These are phyloP conservation scores for Kwoniella dendrophila DNA, from an alignment of 768 basidiomycete species.

Conservation along the genomic window DNA sequence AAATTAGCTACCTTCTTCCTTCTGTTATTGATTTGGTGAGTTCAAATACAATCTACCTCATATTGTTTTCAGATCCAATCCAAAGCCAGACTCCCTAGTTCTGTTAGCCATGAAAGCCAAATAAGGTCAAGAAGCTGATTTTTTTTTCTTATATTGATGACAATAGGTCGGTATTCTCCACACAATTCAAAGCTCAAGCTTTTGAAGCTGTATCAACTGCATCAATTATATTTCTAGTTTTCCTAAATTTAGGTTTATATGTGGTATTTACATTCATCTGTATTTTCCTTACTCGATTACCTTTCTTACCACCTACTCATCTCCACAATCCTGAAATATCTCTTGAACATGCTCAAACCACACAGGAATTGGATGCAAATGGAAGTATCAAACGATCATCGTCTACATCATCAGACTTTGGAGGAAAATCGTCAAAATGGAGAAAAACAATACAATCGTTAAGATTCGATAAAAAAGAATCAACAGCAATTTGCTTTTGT, in stretches of 20 bases:
- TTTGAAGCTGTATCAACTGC: conserved; percentile 38
- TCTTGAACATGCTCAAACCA: neutral
- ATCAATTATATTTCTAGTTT: conserved; percentile 41
- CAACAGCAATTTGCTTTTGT: conserved; percentile 52
- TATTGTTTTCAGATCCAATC: no score
- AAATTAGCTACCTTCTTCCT: conserved; percentile 44
- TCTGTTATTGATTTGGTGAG: conserved; percentile 46
- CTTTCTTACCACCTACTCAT: conserved; percentile 27
- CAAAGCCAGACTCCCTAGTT: neutral
- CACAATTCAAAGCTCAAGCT: conserved; percentile 37
- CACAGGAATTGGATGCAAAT: no score
- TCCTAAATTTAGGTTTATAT: conserved; percentile 40
- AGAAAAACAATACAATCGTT: conserved; percentile 2
- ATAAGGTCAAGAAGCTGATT: no score
- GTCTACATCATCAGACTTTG: no score
- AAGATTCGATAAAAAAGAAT: conserved; percentile 43
- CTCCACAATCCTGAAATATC: neutral
- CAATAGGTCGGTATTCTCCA: conserved; percentile 47
- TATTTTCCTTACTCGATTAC: conserved; percentile 36
- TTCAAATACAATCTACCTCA: no score
- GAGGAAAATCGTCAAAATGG: neutral
- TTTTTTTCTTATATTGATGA: no score
- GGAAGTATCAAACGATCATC: no score
- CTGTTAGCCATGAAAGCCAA: no score
- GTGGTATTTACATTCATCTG: conserved; percentile 35